These are phyloP conservation scores for Heterotrichella gracilis DNA, from an alignment of 352 stramenopile genomes.

Conservation along the genomic window DNA sequence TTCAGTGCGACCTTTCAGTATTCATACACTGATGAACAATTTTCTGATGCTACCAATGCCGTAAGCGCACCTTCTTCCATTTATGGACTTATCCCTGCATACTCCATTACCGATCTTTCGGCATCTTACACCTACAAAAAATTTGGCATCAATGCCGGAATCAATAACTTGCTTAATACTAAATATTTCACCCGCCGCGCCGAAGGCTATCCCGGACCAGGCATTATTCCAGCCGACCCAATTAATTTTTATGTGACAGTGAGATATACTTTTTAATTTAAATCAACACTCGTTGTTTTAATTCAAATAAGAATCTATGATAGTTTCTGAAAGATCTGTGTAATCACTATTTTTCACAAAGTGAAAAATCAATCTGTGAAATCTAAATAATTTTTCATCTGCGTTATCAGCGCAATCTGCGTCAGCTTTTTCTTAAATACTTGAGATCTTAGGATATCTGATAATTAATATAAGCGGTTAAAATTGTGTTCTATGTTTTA, in stretches of 20 bases:
- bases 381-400: too few relatives aligned
- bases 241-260: background rate
- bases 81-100: background rate
- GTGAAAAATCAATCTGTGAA: too few relatives aligned
- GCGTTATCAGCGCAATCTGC: too few relatives aligned
- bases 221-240: background rate
- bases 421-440: too few relatives aligned
- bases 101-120: background rate
- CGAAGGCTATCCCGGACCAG: background rate
- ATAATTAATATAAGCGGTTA: too few relatives aligned
- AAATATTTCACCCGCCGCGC: background rate
- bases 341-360: too few relatives aligned
- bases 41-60: background rate
- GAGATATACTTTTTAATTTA: background rate
- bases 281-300: too few relatives aligned
- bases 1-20: background rate
- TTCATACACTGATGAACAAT: background rate
- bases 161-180: background rate
- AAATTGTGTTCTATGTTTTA: too few relatives aligned
- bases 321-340: too few relatives aligned
- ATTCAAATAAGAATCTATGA: too few relatives aligned
- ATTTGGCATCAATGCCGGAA: background rate
- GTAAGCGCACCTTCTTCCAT: background rate
- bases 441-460: too few relatives aligned
- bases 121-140: background rate